Conservation (phyloP, 169 alveolate genomes). For the Theileria luwenshuni region DNA sequence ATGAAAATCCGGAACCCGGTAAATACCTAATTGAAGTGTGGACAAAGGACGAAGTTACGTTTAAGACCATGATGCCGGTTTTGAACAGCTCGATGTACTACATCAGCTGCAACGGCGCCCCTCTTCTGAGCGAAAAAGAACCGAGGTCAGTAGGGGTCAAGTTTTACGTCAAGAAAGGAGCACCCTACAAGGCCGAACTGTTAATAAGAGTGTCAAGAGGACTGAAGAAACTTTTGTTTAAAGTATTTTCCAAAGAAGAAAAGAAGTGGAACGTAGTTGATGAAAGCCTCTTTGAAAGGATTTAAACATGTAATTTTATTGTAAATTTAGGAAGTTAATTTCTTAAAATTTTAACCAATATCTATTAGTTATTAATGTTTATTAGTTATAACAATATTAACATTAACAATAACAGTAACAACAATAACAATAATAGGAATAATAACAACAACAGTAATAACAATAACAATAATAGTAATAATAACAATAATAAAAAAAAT, state of each 20-base stretch:
- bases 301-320: neutral
- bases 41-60: neutral
- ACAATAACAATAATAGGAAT: too few relatives aligned
- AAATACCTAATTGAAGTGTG: neutral
- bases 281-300: neutral
- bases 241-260: neutral
- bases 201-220: neutral
- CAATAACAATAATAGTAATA: too few relatives aligned
- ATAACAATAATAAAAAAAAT: too few relatives aligned
- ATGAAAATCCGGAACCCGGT: neutral
- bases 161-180: neutral
- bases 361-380: too few relatives aligned
- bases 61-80: neutral
- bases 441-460: too few relatives aligned
- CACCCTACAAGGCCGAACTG: constrained; percentile 15
- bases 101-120: neutral
- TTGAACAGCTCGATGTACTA: neutral
- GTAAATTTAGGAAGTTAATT: neutral
- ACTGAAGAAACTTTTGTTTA: neutral
- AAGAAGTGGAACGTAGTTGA: neutral
- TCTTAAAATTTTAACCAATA: too few relatives aligned
- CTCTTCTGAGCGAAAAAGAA: neutral
- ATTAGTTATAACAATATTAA: too few relatives aligned
- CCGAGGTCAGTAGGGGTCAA: constrained; percentile 3
- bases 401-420: too few relatives aligned